These are phyloP conservation scores for Pseudogymnoascus sp. DNA, from an alignment of 2,329 filamentous ascomycete genomes.

Conservation along the genomic window DNA sequence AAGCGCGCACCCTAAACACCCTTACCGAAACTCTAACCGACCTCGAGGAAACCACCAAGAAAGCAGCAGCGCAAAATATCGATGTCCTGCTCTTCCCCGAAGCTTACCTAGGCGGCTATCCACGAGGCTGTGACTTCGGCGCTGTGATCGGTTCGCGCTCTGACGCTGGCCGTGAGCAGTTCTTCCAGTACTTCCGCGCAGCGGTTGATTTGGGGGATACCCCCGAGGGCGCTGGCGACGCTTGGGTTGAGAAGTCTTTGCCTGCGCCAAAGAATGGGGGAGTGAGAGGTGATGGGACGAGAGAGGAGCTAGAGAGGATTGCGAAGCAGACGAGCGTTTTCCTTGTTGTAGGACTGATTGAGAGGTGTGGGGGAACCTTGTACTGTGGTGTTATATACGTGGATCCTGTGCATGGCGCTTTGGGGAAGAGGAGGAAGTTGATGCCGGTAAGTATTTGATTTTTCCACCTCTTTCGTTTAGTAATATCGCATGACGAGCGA, in stretches of 20 bases:
- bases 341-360: slow-evolving; percentile 69
- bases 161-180: slow-evolving; percentile 68
- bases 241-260: slow-evolving; percentile 59
- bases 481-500: not conserved
- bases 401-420: slow-evolving; percentile 58
- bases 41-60: slow-evolving; percentile 52
- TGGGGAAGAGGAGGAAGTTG: slow-evolving; percentile 85
- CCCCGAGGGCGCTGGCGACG: slow-evolving; percentile 56
- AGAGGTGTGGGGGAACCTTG: slow-evolving; percentile 69
- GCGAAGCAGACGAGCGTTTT: slow-evolving; percentile 73
- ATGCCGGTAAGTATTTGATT: slow-evolving; percentile 57
- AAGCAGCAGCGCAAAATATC: slow-evolving; percentile 47
- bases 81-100: slow-evolving; percentile 83
- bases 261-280: slow-evolving; percentile 33
- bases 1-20: slow-evolving; percentile 36
- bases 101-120: slow-evolving; percentile 86
- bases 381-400: slow-evolving; percentile 82
- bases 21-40: slow-evolving; percentile 53
- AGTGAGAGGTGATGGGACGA: slow-evolving; percentile 61
- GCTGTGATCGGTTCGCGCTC: slow-evolving; percentile 62
- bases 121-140: slow-evolving; percentile 71
- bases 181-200: slow-evolving; percentile 65
- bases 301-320: slow-evolving; percentile 70
- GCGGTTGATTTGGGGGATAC: slow-evolving; percentile 82
- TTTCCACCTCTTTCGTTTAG: not conserved